These are phyloP conservation scores for Stagonosporopsis chrysanthemi DNA, from an alignment of 2,329 filamentous ascomycete species.

Conservation along the genomic window DNA sequence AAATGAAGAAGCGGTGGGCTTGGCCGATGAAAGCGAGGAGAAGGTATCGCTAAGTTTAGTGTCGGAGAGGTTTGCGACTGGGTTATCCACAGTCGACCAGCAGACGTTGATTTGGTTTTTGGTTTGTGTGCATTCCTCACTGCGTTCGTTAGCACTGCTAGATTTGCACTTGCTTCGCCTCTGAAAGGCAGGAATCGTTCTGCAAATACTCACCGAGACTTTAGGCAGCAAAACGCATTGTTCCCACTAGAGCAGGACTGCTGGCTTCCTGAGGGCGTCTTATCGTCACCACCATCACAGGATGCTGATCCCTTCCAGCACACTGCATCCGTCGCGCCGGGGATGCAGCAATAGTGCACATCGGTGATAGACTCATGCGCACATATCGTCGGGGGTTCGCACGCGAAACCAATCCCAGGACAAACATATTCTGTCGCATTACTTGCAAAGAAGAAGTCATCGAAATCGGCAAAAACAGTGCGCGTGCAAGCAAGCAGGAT, in stretches of 20 bases:
- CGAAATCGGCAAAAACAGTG: slow-evolving; percentile 11
- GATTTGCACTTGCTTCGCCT: neutral
- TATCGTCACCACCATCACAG: slow-evolving; percentile 16
- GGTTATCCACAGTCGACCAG: slow-evolving; percentile 24
- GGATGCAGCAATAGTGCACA: slow-evolving; percentile 27
- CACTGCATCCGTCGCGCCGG: slow-evolving; percentile 18
- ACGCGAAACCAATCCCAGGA: slow-evolving; percentile 13
- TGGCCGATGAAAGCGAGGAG: slow-evolving; percentile 23
- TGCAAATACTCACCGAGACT: slow-evolving; percentile 14
- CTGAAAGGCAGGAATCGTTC: neutral
- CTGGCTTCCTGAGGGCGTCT: slow-evolving; percentile 16
- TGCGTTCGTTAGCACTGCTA: slow-evolving; percentile 9
- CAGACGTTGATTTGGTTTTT: slow-evolving; percentile 28
- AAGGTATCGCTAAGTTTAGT: slow-evolving; percentile 23
- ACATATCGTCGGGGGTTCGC: slow-evolving; percentile 23
- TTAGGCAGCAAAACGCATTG: slow-evolving; percentile 27
- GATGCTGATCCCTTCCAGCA: slow-evolving; percentile 21
- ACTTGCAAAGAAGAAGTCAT: slow-evolving; percentile 25
- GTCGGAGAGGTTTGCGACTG: slow-evolving; percentile 17
- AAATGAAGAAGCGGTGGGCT: slow-evolving; percentile 14
- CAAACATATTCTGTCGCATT: slow-evolving; percentile 22
- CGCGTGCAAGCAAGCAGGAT: neutral
- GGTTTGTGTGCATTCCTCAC: slow-evolving; percentile 30
- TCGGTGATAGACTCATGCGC: slow-evolving; percentile 23
- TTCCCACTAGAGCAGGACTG: slow-evolving; percentile 18